A percentile compares a stretch with the other conserved stretches of the same genome.
Conservation (phyloP, 2,329 filamentous ascomycete genomes). For the Aotearoamyces nothofagi region DNA sequence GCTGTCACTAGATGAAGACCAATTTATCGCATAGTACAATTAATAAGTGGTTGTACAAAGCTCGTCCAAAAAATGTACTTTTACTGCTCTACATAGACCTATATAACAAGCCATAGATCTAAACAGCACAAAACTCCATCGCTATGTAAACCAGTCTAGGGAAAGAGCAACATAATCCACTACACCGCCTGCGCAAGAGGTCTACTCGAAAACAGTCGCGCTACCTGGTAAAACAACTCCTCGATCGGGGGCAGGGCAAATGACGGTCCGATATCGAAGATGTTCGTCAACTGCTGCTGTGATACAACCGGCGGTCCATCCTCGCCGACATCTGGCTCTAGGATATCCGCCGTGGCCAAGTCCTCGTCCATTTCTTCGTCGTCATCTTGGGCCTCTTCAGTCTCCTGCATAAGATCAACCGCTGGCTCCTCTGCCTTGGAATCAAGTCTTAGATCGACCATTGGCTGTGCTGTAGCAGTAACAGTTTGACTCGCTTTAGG, state of each 20-base stretch:
- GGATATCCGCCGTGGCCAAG: slow-evolving; percentile 22
- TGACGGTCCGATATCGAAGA: slow-evolving; percentile 55
- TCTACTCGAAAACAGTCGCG: slow-evolving; percentile 35
- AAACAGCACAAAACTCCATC: neutral
- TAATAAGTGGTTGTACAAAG: neutral
- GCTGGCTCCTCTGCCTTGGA: neutral
- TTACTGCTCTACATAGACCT: no score
- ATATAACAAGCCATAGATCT: no score
- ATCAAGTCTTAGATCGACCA: slow-evolving; percentile 14
- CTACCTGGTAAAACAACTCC: slow-evolving; percentile 62
- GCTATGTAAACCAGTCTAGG: neutral
- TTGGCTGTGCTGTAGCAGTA: slow-evolving; percentile 35
- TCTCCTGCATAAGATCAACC: neutral
- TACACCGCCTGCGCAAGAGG: neutral
- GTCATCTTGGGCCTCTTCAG: slow-evolving; percentile 16
- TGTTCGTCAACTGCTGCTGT: slow-evolving; percentile 50
- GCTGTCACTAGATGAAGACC: no score
- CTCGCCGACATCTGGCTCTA: slow-evolving; percentile 32
- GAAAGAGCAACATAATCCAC: neutral
- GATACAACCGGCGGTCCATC: slow-evolving; percentile 45
- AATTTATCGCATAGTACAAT: no score
- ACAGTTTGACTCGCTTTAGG: slow-evolving; percentile 41
- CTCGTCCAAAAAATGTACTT: neutral
- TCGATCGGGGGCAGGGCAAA: slow-evolving; percentile 58
- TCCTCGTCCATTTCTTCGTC: slow-evolving; percentile 24